Conservation (phyloP, 805 yeast genomes). For the Cyberlindnera amylophila region DNA sequence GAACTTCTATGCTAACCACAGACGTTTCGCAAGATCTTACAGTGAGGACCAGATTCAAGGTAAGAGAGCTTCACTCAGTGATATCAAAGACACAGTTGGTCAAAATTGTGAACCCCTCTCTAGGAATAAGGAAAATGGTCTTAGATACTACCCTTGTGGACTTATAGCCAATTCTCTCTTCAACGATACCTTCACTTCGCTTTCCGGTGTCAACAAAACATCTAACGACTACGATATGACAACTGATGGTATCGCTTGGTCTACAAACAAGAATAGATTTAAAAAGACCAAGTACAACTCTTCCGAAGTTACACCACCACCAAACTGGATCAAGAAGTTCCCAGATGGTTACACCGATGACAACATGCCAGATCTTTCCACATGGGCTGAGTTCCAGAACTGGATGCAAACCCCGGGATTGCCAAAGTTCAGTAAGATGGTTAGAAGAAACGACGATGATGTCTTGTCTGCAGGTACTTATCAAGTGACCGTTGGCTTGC, state of each 20-base stretch:
- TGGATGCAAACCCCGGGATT: slow-evolving; percentile 87
- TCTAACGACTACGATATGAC: slow-evolving; percentile 41
- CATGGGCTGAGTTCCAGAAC: slow-evolving; percentile 70
- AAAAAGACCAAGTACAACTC: slow-evolving; percentile 60
- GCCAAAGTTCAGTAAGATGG: slow-evolving; percentile 62
- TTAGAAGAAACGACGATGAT: slow-evolving; percentile 58
- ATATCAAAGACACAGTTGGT: slow-evolving; percentile 46
- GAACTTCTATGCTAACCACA: slow-evolving; percentile 89
- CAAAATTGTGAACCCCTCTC: slow-evolving; percentile 65
- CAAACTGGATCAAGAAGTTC: slow-evolving; percentile 68
- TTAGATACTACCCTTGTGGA: slow-evolving; percentile 78
- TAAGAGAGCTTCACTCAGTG: slow-evolving; percentile 50
- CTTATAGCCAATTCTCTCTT: slow-evolving; percentile 76
- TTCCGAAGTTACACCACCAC: slow-evolving; percentile 72
- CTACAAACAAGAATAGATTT: slow-evolving; percentile 59
- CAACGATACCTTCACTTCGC: slow-evolving; percentile 65
- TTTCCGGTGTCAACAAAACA: slow-evolving; percentile 34
- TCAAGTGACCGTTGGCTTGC: slow-evolving; percentile 63
- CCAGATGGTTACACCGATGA: slow-evolving; percentile 72
- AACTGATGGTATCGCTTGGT: slow-evolving; percentile 65
- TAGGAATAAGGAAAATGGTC: slow-evolving; percentile 42
- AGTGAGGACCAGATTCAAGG: slow-evolving; percentile 87
- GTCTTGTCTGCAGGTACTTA: slow-evolving; percentile 54
- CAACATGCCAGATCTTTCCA: slow-evolving; percentile 64
- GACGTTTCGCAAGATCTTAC: slow-evolving; percentile 86